These are phyloP conservation scores for Colletotrichum lini DNA, from an alignment of 2,329 filamentous ascomycete species.

Conservation along the genomic window DNA sequence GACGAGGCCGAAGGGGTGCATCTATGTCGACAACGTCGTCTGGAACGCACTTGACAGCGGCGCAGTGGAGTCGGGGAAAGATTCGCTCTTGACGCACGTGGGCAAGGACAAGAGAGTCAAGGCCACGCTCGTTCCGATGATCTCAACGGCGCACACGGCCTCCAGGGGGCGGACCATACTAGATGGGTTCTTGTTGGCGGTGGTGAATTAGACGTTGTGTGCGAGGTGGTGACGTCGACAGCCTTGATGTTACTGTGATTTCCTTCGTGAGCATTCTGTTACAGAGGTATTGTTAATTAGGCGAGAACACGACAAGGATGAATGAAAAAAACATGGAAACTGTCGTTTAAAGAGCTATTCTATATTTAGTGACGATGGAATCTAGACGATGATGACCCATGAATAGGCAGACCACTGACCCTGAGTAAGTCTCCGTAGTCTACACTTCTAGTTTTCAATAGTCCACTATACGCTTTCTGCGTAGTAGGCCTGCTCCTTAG, in stretches of 20 bases:
- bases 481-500: slow-evolving; percentile 48
- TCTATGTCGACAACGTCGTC: slow-evolving; percentile 68
- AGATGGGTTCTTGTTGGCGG: slow-evolving; percentile 12
- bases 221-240: too few species aligned
- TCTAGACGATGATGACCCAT: too few species aligned
- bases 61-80: slow-evolving; percentile 17
- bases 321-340: not conserved
- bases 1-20: slow-evolving; percentile 54
- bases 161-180: not conserved
- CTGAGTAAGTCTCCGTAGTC: too few species aligned
- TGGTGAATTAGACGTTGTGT: not conserved
- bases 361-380: not conserved
- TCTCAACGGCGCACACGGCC: slow-evolving; percentile 14
- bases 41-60: slow-evolving; percentile 44
- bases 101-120: slow-evolving; percentile 46
- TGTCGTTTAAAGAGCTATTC: too few species aligned
- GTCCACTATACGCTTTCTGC: slow-evolving; percentile 49
- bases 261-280: not conserved
- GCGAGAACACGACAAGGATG: too few species aligned
- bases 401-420: not conserved
- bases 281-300: too few species aligned
- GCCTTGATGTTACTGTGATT: too few species aligned
- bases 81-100: slow-evolving; percentile 45
- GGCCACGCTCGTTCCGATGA: slow-evolving; percentile 47
- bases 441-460: too few species aligned